Base-by-base conservation (phyloP, 1,139 yeast genomes). In the Protomyces gravidus region DNA sequence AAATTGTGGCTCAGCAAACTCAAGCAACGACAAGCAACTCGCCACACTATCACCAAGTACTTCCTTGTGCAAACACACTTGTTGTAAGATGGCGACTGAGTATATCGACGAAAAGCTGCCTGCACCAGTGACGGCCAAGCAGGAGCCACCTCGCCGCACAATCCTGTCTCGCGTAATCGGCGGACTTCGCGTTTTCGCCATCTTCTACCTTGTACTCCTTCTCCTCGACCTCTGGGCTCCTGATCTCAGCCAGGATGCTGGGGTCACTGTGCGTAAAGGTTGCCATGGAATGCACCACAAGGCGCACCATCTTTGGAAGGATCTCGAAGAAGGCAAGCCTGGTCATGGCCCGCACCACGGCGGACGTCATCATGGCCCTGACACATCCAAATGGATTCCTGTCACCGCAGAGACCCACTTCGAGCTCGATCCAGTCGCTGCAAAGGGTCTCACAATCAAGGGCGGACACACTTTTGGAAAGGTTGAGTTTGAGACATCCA, bases 401-500 rank as follows among this genome's bases (percentile, higher is more conserved):
- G 47, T 53, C 51, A 15, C 30, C 26, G 58, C 51, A 23, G 17
- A 30, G 13, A 32, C 51, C 6, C 58, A 53, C 39, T 53, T 45
- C n/a, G 58, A 53, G 23, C 27, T 53, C 28, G 45, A 33, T 32
- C 51, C 58, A 15, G 51, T 33, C n/a, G 42, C 17, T 19, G 51
- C 58, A 27, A 46, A 50, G 17, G 58, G 58, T 6, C 21, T 53
- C 42, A 53, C 51, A 33, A 46, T 53, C 51, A 53, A 53, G 39
- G 58, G 58, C n/a, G 45, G 51, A 30, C 36, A 53, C 13, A 17
- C 46, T 11, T 53, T 53, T 27, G 58, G 58, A 6, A 39, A 39
- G 33, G 36, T 53, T 25, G 51, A 46, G 28, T 53, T 53, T 33
- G 58, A 53, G 47, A 53, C 58, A 3, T 53, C 58, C 27, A 53